phyloP scores from a whole-genome alignment of 148 eudicot genomes.

The Rhododendron williamsianum region DNA sequence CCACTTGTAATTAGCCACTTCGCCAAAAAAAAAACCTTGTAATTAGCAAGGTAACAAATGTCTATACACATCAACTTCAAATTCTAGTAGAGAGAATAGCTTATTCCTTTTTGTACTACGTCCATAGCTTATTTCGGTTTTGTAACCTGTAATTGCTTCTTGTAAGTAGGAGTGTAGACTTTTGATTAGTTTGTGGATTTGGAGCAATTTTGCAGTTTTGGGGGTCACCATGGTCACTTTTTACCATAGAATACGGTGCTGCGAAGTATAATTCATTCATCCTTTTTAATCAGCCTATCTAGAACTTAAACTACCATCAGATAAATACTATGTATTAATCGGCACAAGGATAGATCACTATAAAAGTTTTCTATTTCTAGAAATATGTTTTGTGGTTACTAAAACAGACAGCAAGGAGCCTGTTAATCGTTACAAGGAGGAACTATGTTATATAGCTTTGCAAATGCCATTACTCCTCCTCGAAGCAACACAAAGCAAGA shows the following conservation, averaged over 20 bases:
- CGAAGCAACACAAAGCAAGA: neutral
- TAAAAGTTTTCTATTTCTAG: neutral
- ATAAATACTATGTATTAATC: neutral
- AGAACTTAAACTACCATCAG: neutral
- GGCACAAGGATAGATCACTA: neutral
- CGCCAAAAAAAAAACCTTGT: too few relatives aligned
- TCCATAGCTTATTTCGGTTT: neutral
- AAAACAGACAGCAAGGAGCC: neutral
- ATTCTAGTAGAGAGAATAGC: too few relatives aligned
- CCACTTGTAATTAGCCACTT: too few relatives aligned
- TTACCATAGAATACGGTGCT: neutral
- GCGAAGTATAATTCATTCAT: neutral
- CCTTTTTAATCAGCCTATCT: neutral
- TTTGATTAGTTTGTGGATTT: neutral
- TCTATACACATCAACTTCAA: too few relatives aligned
- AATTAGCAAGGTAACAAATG: too few relatives aligned
- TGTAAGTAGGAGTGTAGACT: neutral
- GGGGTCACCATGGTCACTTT: neutral
- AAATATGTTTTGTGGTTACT: neutral
- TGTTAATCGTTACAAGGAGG: neutral
- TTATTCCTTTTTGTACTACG: too few relatives aligned
- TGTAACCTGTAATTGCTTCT: neutral
- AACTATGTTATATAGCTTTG: neutral
- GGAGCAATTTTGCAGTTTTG: neutral
- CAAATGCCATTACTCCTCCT: neutral